Evolutionary conservation across 345 rosid species (phyloP).

Genomic region (Iberis pinnata): DNA sequence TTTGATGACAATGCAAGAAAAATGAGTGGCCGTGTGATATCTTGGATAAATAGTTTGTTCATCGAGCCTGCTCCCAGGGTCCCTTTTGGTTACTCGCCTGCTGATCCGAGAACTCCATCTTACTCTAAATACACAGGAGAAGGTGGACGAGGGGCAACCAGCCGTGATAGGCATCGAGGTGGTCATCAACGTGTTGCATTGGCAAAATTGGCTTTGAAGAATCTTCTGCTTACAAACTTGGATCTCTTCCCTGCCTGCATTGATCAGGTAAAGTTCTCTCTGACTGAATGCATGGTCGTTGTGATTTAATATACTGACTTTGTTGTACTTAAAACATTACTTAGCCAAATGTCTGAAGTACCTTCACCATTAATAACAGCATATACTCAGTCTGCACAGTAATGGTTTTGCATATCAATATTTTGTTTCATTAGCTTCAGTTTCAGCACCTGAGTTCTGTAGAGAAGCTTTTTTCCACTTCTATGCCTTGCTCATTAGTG

Average conservation of each 20-base stretch:
- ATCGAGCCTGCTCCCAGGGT: constrained; percentile 93
- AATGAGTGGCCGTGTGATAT: constrained; percentile 94
- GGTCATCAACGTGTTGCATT: constrained; percentile 87
- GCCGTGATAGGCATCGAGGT: constrained; percentile 81
- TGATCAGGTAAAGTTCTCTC: constrained; percentile 65
- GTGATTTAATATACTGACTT: background rate
- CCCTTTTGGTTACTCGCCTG: constrained; percentile 94
- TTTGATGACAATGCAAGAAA: constrained; percentile 98
- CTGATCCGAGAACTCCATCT: constrained; percentile 86
- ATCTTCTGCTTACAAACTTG: constrained; percentile 92
- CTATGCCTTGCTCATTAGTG: background rate
- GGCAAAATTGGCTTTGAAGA: constrained; percentile 91
- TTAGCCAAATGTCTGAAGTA: constrained; percentile 9
- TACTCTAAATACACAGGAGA: constrained; percentile 80
- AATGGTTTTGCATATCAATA: constrained; percentile 14
- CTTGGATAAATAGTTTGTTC: constrained; percentile 96
- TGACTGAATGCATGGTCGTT: constrained; percentile 11
- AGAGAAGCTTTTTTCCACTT: constrained; percentile 18
- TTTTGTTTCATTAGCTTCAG: constrained; percentile 7
- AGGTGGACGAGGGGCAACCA: constrained; percentile 70
- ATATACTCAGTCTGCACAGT: background rate
- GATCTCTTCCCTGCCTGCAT: constrained; percentile 97
- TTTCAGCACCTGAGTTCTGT: constrained; percentile 11
- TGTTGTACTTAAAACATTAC: background rate
- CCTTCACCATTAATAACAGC: constrained; percentile 11